Evolutionary conservation across 2,329 filamentous ascomycete species (phyloP).

Genomic region (Botrytis elliptica): DNA sequence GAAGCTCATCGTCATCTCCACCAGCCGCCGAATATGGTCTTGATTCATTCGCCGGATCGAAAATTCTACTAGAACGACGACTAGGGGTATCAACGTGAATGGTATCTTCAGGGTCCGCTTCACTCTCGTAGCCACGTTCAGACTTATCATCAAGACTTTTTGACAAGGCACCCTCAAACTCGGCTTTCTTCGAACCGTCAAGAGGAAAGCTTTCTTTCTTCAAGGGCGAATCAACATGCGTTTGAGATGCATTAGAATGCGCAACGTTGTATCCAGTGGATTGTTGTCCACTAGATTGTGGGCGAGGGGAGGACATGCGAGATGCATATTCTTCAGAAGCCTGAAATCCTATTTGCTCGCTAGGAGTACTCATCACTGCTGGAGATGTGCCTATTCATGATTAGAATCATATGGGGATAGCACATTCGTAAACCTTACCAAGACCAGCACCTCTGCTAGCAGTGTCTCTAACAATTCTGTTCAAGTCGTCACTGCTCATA

Average conservation of each 20-base stretch:
- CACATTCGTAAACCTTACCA: conserved; percentile 45
- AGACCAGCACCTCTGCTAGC: conserved; percentile 51
- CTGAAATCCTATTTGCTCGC: conserved; percentile 86
- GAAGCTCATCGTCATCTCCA: conserved; percentile 47
- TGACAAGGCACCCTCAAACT: conserved; percentile 42
- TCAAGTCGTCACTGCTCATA: conserved; percentile 84
- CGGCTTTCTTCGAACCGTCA: conserved; percentile 29
- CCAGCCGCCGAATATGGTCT: conserved; percentile 46
- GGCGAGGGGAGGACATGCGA: conserved; percentile 68
- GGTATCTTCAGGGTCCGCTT: conserved; percentile 55
- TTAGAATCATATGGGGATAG: conserved; percentile 32
- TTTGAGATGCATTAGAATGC: conserved; percentile 46
- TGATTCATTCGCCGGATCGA: conserved; percentile 47
- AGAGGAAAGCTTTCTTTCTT: conserved; percentile 50
- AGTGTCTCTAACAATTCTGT: conserved; percentile 80
- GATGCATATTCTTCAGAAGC: conserved; percentile 82
- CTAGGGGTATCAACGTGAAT: conserved; percentile 76
- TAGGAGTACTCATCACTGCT: conserved; percentile 70
- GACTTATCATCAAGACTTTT: conserved; percentile 39
- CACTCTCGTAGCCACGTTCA: conserved; percentile 45
- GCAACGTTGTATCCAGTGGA: conserved; percentile 40
- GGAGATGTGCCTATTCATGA: conserved; percentile 58
- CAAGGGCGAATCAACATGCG: conserved; percentile 41
- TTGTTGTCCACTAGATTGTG: conserved; percentile 41
- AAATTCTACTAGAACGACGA: conserved; percentile 46